These are phyloP conservation scores for Neotropicomus parvogracilis DNA, from an alignment of 1,284 basidiomycete genomes.

Conservation along the genomic window DNA sequence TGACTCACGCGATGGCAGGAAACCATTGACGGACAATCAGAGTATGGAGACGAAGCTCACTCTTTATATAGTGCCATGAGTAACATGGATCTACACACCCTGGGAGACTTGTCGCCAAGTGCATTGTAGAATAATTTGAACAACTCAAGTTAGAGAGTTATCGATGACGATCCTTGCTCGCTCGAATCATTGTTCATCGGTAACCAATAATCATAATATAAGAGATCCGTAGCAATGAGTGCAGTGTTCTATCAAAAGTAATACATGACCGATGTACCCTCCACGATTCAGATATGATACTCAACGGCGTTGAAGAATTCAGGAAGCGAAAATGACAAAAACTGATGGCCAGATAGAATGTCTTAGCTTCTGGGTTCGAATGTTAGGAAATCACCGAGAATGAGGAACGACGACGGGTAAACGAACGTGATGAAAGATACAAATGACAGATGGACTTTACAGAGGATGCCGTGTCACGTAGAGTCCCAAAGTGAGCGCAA, in stretches of 20 bases:
- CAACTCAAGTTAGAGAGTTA: neutral
- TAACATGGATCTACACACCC: conserved; percentile 53
- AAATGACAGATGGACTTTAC: conserved; percentile 15
- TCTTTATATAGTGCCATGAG: conserved; percentile 63
- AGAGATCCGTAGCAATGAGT: conserved; percentile 34
- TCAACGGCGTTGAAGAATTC: conserved; percentile 18
- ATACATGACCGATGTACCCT: conserved; percentile 39
- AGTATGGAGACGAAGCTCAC: conserved; percentile 62
- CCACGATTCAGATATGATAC: conserved; percentile 32
- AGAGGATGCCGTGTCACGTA: conserved; percentile 2
- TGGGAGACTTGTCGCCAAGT: conserved; percentile 76
- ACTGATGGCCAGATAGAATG: conserved; percentile 2
- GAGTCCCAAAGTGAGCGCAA: conserved; percentile 21
- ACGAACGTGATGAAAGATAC: conserved; percentile 25
- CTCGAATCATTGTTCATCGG: neutral
- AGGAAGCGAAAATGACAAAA: conserved; percentile 15
- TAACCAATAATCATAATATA: conserved; percentile 31
- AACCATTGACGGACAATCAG: conserved; percentile 66
- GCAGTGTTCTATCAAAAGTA: conserved; percentile 35
- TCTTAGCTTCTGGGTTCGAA: conserved; percentile 2
- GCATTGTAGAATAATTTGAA: conserved; percentile 53
- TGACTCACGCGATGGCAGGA: conserved; percentile 47
- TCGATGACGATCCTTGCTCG: neutral
- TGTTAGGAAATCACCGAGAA: conserved; percentile 20
- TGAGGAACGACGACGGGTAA: conserved; percentile 9